Conservation (phyloP, 305 asterid species). For the Striga hermonthica region DNA sequence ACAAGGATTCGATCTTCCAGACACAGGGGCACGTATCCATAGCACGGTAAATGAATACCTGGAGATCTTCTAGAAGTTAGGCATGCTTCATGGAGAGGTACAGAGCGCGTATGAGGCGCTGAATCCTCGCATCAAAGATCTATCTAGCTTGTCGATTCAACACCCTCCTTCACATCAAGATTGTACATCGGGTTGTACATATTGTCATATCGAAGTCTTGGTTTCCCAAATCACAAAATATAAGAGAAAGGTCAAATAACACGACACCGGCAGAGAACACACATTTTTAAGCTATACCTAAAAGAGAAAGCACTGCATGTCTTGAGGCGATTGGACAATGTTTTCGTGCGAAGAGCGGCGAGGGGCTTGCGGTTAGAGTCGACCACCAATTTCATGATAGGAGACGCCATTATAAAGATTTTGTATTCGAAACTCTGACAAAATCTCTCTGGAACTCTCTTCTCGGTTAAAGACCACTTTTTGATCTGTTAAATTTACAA, state of each 20-base stretch:
- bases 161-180: constrained; percentile 76
- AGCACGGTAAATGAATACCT: constrained; percentile 40
- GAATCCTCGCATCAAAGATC: constrained; percentile 80
- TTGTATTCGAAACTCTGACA: constrained; percentile 4
- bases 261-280: neutral
- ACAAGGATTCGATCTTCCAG: constrained; percentile 11
- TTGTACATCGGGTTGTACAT: constrained; percentile 64
- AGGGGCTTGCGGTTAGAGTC: constrained; percentile 75
- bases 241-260: neutral
- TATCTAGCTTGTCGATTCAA: constrained; percentile 72
- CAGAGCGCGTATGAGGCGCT: constrained; percentile 74
- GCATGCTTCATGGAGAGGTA: constrained; percentile 88
- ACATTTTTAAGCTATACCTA: neutral
- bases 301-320: constrained; percentile 42
- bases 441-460: constrained; percentile 16
- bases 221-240: constrained; percentile 14
- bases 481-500: neutral
- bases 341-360: constrained; percentile 65
- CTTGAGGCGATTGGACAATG: constrained; percentile 56
- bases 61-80: constrained; percentile 61
- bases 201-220: constrained; percentile 78
- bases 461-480: constrained; percentile 27
- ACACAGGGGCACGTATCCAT: constrained; percentile 7
- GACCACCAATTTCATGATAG: constrained; percentile 54
- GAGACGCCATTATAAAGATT: constrained; percentile 35